Base-by-base conservation (phyloP, 2,329 filamentous ascomycete genomes). In the Tolypocladium amazonense region DNA sequence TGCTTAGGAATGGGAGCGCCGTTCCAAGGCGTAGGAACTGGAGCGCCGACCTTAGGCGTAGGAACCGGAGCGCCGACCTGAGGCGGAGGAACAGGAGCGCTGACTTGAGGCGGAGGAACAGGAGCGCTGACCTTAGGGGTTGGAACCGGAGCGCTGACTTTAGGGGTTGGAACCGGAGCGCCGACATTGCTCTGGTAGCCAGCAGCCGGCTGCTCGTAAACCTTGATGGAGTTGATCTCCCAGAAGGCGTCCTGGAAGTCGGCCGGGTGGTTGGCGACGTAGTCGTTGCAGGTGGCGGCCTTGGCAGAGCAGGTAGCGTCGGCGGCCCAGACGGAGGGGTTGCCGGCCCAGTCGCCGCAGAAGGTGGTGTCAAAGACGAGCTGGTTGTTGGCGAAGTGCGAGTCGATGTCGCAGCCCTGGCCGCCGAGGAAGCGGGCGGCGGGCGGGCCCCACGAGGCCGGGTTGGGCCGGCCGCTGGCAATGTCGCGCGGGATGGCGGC, bases 291-390 rank as follows among this genome's bases (percentile, higher is more conserved):
- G 0, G 85, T 86, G 45, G 73, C 62, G 0, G 84, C 88, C 64
- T 84, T 77, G 47, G 80, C 74, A 1, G 79, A 74, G 72, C 89
- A 92, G 52, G 81, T 79, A 5, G 73, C 62, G 61, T 86, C 79
- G 38, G 71, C 68, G 56, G 69, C 67, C 87, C 88, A 96, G 39
- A 86, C 84, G 4, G 64, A 60, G 18, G 65, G 59, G 50, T 76
- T 71, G 30, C 90, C 90, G 9, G 92, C 92, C 92, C 92, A 96
- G 69, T 88, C 84, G 25, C 92, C 92, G 73, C 92, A 97, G 72
- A 96, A 90, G 7, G 88, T 89, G 0, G 87, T 94, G 74, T 93
- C 85, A 72, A 94, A 87, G 63, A 93, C 83, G 63, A 97, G 85
- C 66, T 87, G 83, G 76, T 96, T 82, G 61, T 88, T 74, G 61